phyloP scores from a whole-genome alignment of 2,329 filamentous ascomycete species.

The Lasiodiplodia citricola region DNA sequence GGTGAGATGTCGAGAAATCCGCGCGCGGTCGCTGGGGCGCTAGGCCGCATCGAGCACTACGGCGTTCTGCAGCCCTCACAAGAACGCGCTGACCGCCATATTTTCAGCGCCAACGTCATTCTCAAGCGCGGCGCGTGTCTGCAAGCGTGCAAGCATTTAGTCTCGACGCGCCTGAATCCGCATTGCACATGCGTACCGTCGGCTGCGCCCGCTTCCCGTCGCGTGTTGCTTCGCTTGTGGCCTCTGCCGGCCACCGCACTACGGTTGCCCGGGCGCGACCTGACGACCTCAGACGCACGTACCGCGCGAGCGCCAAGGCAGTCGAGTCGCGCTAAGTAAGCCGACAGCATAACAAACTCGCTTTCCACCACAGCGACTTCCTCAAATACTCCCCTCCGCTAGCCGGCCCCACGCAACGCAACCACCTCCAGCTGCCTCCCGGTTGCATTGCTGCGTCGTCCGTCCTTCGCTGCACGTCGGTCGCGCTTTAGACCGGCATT shows the following conservation, averaged over 20 bases:
- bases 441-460: not conserved
- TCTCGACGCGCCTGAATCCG: not conserved
- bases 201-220: not conserved
- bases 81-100: constrained; percentile 16
- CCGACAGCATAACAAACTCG: constrained; percentile 39
- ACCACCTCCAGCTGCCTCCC: constrained; percentile 6
- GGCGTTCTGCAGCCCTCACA: not conserved
- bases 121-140: not conserved
- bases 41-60: constrained; percentile 11
- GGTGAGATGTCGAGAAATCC: constrained; percentile 22
- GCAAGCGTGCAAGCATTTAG: not conserved
- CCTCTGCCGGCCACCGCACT: constrained; percentile 18
- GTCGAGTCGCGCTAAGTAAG: constrained; percentile 25
- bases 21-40: constrained; percentile 2
- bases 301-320: not conserved
- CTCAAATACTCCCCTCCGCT: constrained; percentile 30
- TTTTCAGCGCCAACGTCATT: not conserved
- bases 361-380: constrained; percentile 36
- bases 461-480: constrained; percentile 21
- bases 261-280: constrained; percentile 23
- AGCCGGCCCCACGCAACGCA: constrained; percentile 31
- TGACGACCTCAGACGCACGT: not conserved
- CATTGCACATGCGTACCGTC: not conserved
- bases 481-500: constrained; percentile 10
- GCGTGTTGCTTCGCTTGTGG: constrained; percentile 20